phyloP scores from a whole-genome alignment of 1,284 basidiomycete genomes.

The Apiotrichum gamsii region DNA sequence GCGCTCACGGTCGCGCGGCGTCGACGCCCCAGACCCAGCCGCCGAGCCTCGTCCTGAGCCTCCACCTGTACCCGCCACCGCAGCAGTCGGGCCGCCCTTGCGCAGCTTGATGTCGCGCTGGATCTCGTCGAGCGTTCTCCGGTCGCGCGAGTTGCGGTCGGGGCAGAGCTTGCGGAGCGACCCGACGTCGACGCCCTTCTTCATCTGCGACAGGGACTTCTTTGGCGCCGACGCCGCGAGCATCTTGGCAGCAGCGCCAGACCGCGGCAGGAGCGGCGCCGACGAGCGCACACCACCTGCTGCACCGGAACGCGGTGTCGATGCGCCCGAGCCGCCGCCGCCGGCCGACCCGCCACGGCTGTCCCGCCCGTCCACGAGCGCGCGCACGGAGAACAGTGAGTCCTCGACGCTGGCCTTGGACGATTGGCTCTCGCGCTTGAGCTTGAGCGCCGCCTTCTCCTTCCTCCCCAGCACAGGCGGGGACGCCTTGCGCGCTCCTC shows the following conservation, averaged over 20 bases:
- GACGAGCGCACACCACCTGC: neutral
- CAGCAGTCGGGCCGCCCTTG: no score
- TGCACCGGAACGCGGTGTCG: conserved; percentile 1
- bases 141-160: conserved; percentile 33
- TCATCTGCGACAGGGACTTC: conserved; percentile 12
- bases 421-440: conserved; percentile 2
- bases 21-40: neutral
- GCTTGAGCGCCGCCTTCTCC: conserved; percentile 23
- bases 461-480: conserved; percentile 27
- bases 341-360: neutral
- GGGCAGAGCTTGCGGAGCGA: conserved; percentile 33
- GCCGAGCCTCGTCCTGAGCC: no score
- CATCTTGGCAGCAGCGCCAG: neutral
- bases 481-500: conserved; percentile 7
- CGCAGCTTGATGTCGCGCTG: conserved; percentile 25
- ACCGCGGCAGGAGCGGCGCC: neutral
- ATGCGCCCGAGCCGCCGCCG: neutral
- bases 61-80: no score
- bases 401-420: conserved; percentile 1
- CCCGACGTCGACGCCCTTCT: conserved; percentile 15
- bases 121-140: conserved; percentile 38
- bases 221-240: neutral
- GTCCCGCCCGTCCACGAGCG: conserved; percentile 28
- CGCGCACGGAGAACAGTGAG: conserved; percentile 30
- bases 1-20: neutral